These are phyloP conservation scores for Komagataella pastoris DNA, from an alignment of 805 yeast species.

Conservation along the genomic window DNA sequence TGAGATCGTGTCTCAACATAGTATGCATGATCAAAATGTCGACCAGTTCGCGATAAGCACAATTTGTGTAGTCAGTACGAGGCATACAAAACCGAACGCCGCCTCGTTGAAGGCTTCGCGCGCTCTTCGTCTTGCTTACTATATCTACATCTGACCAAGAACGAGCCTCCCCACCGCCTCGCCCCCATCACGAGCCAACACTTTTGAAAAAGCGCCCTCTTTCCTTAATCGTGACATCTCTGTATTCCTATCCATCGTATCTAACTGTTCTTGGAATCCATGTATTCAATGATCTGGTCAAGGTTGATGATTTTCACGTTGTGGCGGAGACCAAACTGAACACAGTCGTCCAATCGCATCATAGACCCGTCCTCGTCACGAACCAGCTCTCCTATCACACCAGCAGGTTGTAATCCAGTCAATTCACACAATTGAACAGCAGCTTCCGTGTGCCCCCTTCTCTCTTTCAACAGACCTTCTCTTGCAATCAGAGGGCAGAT, in stretches of 20 bases:
- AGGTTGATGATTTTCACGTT: constrained; percentile 25
- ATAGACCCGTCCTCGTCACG: constrained; percentile 87
- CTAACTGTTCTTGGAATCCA: constrained; percentile 16
- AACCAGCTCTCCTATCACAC: constrained; percentile 88
- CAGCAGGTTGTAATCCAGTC: constrained; percentile 74
- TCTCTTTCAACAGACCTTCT: constrained; percentile 64
- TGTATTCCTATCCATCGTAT: not conserved
- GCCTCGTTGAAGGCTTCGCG: no score
- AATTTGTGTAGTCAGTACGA: no score
- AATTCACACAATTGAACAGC: constrained; percentile 76
- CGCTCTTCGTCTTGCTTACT: no score
- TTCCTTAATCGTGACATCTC: not conserved
- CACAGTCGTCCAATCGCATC: constrained; percentile 89
- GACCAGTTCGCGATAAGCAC: no score
- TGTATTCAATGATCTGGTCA: constrained; percentile 23
- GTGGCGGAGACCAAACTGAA: constrained; percentile 47
- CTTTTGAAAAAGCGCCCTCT: no score
- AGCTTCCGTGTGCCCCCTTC: constrained; percentile 97
- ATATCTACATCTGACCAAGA: no score
- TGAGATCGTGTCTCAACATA: not conserved
- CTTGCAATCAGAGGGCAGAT: constrained; percentile 85
- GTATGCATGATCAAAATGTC: not conserved
- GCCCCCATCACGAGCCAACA: no score
- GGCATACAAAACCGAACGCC: no score
- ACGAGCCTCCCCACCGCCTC: no score